Conservation (phyloP, 1,139 yeast species). For the Hanseniaspora sp. region DNA sequence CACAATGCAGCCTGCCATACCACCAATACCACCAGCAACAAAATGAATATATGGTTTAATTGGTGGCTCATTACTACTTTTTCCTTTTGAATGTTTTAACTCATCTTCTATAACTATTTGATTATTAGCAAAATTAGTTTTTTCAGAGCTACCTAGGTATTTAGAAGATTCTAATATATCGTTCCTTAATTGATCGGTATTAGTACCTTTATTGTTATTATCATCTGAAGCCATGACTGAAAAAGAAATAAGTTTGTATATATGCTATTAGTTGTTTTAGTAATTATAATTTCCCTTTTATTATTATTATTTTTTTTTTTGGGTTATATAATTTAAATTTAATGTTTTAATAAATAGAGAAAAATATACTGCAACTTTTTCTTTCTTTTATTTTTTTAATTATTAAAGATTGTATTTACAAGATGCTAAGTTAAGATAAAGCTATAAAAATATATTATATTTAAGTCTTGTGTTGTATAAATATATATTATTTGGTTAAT, state of each 20-base stretch:
- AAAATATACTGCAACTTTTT: too few relatives aligned
- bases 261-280: background rate
- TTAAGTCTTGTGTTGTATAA: too few relatives aligned
- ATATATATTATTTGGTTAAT: too few relatives aligned
- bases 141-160: conserved; percentile 63
- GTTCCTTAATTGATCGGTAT: conserved; percentile 33
- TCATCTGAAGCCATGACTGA: background rate
- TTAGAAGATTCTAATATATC: conserved; percentile 52
- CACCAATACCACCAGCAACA: conserved; percentile 98
- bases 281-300: too few relatives aligned
- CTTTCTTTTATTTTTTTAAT: too few relatives aligned
- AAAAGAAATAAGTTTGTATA: background rate
- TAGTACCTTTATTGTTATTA: background rate
- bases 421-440: too few relatives aligned
- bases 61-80: conserved; percentile 8
- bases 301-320: too few relatives aligned
- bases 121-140: conserved; percentile 19
- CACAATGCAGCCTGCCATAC: conserved; percentile 91
- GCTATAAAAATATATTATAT: too few relatives aligned
- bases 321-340: too few relatives aligned
- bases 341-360: too few relatives aligned
- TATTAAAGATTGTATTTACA: too few relatives aligned
- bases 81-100: background rate
- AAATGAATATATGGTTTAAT: conserved; percentile 89
- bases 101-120: conserved; percentile 12